A percentile compares a stretch with the other conserved stretches of the same genome.
These are phyloP conservation scores for Sherardia arvensis DNA, from an alignment of 257 asterid species.

Conservation along the genomic window DNA sequence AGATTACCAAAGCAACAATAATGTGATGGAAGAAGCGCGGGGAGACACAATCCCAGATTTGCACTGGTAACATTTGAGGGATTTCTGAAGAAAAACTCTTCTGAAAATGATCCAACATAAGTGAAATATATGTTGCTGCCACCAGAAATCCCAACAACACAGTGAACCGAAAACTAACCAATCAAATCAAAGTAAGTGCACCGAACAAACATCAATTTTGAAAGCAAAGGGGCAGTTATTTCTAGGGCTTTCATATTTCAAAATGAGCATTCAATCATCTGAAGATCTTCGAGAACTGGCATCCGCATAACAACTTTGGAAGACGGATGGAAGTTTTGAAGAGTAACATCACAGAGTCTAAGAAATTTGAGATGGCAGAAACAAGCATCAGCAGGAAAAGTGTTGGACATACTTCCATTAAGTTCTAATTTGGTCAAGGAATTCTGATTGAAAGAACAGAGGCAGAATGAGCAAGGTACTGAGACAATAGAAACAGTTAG, in stretches of 20 bases:
- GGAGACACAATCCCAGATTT: not conserved
- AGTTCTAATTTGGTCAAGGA: not conserved
- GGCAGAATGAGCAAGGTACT: not conserved
- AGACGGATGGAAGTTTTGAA: not conserved
- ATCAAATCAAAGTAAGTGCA: not conserved
- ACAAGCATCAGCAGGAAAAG: not conserved
- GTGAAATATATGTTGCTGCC: not conserved
- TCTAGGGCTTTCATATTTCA: not conserved
- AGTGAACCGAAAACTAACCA: not conserved
- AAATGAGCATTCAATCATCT: not conserved
- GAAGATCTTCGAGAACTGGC: not conserved
- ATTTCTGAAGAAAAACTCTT: not conserved
- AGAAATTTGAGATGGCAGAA: not conserved
- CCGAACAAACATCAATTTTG: not conserved
- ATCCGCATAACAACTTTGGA: not conserved
- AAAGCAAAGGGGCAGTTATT: not conserved
- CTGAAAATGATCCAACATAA: not conserved
- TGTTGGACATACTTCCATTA: not conserved
- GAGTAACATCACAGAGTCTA: not conserved
- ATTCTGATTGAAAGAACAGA: not conserved
- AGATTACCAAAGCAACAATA: too few species aligned
- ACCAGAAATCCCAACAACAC: not conserved
- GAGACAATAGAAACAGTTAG: not conserved
- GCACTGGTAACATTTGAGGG: not conserved
- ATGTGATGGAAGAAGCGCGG: too few species aligned